These are phyloP conservation scores for Elsinoe ampelina DNA, from an alignment of 2,329 filamentous ascomycete genomes.

Conservation along the genomic window DNA sequence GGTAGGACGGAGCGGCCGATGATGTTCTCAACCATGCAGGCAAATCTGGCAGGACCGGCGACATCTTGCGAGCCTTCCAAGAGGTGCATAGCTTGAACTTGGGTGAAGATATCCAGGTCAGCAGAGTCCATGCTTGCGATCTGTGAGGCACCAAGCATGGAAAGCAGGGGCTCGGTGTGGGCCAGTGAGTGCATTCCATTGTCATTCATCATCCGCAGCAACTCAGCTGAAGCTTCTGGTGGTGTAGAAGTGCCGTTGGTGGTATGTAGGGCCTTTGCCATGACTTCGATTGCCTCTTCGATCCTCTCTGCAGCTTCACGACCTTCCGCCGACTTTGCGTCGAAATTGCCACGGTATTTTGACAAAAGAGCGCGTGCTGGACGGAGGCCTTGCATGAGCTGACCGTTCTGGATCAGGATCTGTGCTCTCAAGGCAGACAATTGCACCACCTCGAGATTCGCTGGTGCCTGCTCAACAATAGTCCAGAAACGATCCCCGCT, in stretches of 20 bases:
- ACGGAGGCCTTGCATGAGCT: conserved; percentile 68
- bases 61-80: conserved; percentile 42
- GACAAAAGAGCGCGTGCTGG: conserved; percentile 81
- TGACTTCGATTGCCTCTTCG: conserved; percentile 72
- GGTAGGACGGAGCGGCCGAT: conserved; percentile 44
- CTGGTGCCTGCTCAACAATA: conserved; percentile 53
- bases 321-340: conserved; percentile 37
- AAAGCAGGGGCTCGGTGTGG: conserved; percentile 51
- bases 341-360: conserved; percentile 59
- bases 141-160: conserved; percentile 50
- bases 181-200: conserved; percentile 53
- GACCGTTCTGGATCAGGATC: conserved; percentile 75
- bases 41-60: conserved; percentile 51
- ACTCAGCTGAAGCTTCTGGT: conserved; percentile 47
- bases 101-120: conserved; percentile 50
- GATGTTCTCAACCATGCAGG: conserved; percentile 52
- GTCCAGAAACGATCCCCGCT: conserved; percentile 75
- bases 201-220: conserved; percentile 56
- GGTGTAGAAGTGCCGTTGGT: conserved; percentile 40
- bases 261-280: conserved; percentile 49
- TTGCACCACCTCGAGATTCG: conserved; percentile 65
- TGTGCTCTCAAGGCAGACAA: conserved; percentile 85
- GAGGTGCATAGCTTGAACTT: conserved; percentile 48
- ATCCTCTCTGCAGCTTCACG: conserved; percentile 65
- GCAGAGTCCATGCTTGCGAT: conserved; percentile 46